Percentiles rank a stretch among this genome's conserved stretches.
phyloP scores from a whole-genome alignment of 306 rosid species.

The Fragaria ananassa region DNA sequence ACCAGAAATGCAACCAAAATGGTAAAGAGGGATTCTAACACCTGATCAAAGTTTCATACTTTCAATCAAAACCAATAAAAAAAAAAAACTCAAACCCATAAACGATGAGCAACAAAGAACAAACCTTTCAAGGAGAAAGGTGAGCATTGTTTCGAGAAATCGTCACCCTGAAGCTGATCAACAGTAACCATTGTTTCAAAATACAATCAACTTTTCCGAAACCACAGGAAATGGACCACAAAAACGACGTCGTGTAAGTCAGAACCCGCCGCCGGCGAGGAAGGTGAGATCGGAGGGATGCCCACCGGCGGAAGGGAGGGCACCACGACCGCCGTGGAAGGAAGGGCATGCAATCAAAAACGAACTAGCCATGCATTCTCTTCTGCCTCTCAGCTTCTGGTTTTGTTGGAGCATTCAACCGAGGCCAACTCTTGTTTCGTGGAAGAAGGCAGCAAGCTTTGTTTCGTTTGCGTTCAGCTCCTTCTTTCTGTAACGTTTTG shows the following conservation, averaged over 20 bases:
- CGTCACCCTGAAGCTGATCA: slow-evolving; percentile 17
- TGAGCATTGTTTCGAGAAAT: slow-evolving; percentile 5
- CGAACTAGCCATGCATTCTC: slow-evolving; percentile 25
- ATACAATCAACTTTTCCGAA: background rate
- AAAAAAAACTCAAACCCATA: background rate
- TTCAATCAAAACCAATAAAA: background rate
- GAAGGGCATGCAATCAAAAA: slow-evolving; percentile 37
- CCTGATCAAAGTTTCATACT: slow-evolving; percentile 14
- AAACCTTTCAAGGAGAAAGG: slow-evolving; percentile 7
- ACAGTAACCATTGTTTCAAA: slow-evolving; percentile 19
- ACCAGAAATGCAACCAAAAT: slow-evolving; percentile 18
- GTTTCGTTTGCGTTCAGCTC: too few species aligned
- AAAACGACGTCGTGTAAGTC: background rate
- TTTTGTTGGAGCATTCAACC: slow-evolving; percentile 22
- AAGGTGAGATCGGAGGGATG: slow-evolving; percentile 47
- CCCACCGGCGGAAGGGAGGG: slow-evolving; percentile 48
- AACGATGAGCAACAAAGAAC: background rate
- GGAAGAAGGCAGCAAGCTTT: too few species aligned
- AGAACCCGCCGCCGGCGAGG: slow-evolving; percentile 44
- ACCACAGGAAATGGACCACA: background rate
- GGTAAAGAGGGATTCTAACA: slow-evolving; percentile 29
- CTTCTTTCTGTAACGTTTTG: too few species aligned
- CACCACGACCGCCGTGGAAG: slow-evolving; percentile 48
- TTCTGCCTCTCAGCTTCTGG: slow-evolving; percentile 20
- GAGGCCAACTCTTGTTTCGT: slow-evolving; percentile 19